These are phyloP conservation scores for Colletotrichum truncatum DNA, from an alignment of 2,329 filamentous ascomycete species.

Conservation along the genomic window DNA sequence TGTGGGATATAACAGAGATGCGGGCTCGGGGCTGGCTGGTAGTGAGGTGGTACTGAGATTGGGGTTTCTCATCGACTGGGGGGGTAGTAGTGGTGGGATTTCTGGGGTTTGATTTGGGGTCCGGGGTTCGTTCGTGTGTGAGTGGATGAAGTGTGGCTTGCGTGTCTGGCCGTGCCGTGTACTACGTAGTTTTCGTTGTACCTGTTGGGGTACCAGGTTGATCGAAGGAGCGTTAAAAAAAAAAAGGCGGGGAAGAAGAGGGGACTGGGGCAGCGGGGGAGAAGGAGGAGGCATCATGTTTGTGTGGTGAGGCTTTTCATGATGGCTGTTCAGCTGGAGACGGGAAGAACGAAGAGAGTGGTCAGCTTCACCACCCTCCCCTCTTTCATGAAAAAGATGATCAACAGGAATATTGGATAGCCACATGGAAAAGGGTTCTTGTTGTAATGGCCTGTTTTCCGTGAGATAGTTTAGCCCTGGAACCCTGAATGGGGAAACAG, in stretches of 20 bases:
- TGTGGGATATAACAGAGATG: background rate
- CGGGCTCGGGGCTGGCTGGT: background rate
- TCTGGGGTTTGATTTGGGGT: constrained; percentile 7
- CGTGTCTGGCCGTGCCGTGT: background rate
- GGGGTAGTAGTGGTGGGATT: background rate
- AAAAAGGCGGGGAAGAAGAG: background rate
- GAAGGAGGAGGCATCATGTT: background rate
- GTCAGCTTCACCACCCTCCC: background rate
- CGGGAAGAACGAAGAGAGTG: background rate
- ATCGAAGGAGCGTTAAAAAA: too few species aligned
- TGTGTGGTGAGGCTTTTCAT: background rate
- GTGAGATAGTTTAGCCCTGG: background rate
- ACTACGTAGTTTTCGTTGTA: background rate
- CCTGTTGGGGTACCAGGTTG: background rate
- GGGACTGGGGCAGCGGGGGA: background rate
- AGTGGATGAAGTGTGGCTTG: background rate
- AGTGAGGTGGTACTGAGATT: constrained; percentile 3
- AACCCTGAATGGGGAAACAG: background rate
- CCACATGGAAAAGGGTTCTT: constrained; percentile 1
- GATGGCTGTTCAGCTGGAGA: background rate
- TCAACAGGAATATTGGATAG: background rate
- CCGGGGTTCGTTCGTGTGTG: constrained; percentile 11
- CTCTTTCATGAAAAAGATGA: background rate
- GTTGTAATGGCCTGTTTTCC: background rate
- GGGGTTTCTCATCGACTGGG: background rate